These are phyloP conservation scores for Cokeromyces recurvatus DNA, from an alignment of 371 early-diverging fungal species.

Conservation along the genomic window DNA sequence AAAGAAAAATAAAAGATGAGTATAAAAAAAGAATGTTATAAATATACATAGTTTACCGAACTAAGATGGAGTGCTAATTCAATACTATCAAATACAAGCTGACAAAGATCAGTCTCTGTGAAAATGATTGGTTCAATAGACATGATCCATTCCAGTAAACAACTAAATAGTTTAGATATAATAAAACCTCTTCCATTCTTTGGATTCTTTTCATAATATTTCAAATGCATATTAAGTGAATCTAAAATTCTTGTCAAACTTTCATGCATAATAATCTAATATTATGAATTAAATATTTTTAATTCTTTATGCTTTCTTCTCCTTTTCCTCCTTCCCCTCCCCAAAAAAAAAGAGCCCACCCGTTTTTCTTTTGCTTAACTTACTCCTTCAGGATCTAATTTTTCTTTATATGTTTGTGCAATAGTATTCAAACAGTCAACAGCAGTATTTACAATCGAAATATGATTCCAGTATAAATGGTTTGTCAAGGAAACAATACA, in stretches of 20 bases:
- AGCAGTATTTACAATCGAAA: slow-evolving; percentile 59
- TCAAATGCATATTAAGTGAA: slow-evolving; percentile 67
- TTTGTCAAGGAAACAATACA: slow-evolving; percentile 59
- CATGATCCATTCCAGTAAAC: slow-evolving; percentile 78
- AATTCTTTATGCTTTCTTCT: too few relatives aligned
- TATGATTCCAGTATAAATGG: slow-evolving; percentile 62
- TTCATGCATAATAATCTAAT: slow-evolving; percentile 52
- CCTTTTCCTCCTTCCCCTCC: neutral
- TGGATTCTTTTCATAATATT: slow-evolving; percentile 42
- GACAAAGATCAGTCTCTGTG: slow-evolving; percentile 59
- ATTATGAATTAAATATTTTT: neutral
- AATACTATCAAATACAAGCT: slow-evolving; percentile 69
- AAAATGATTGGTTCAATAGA: slow-evolving; percentile 55
- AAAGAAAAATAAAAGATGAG: too few relatives aligned
- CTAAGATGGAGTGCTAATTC: slow-evolving; percentile 53
- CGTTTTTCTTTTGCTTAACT: too few relatives aligned
- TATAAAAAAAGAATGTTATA: neutral
- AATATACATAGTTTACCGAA: too few relatives aligned
- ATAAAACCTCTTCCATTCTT: slow-evolving; percentile 47
- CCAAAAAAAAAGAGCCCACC: too few relatives aligned
- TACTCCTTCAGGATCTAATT: slow-evolving; percentile 58
- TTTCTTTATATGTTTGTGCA: slow-evolving; percentile 54
- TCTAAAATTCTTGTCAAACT: slow-evolving; percentile 64
- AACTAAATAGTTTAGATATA: slow-evolving; percentile 65
- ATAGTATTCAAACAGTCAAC: slow-evolving; percentile 65